These are phyloP conservation scores for Trametes pubescens DNA, from an alignment of 1,284 basidiomycete genomes.

Conservation along the genomic window DNA sequence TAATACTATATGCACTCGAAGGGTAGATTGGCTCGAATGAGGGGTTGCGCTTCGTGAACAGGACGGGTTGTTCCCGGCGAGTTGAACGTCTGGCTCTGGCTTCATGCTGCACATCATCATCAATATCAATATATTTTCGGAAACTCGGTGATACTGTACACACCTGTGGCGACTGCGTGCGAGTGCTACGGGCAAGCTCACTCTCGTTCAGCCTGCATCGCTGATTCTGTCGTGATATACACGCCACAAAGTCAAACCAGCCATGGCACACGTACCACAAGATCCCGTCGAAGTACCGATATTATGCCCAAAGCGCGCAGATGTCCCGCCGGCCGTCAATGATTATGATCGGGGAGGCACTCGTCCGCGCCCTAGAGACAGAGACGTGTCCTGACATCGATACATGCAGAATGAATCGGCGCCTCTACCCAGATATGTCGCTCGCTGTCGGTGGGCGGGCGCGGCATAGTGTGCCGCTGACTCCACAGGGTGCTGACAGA, in stretches of 20 bases:
- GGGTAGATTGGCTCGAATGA: background rate
- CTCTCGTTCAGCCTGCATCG: background rate
- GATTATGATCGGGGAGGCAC: background rate
- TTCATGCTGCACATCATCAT: background rate
- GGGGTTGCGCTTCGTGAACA: too few relatives aligned
- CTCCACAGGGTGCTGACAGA: background rate
- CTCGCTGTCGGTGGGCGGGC: background rate
- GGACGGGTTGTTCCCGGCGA: too few relatives aligned
- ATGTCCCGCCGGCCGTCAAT: constrained; percentile 10
- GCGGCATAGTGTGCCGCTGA: background rate
- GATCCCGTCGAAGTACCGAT: background rate
- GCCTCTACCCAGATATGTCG: background rate
- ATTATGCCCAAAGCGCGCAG: background rate
- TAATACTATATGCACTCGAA: background rate
- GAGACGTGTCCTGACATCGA: background rate
- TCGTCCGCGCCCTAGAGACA: background rate
- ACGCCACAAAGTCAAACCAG: background rate
- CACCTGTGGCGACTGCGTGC: background rate
- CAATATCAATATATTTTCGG: background rate
- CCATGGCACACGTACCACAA: background rate
- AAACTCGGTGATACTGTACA: background rate
- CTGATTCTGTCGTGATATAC: background rate
- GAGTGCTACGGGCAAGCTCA: background rate
- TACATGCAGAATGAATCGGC: background rate
- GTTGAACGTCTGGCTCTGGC: background rate